Conservation (phyloP, 1,284 basidiomycete species). For the Schizopora paradoxa region DNA sequence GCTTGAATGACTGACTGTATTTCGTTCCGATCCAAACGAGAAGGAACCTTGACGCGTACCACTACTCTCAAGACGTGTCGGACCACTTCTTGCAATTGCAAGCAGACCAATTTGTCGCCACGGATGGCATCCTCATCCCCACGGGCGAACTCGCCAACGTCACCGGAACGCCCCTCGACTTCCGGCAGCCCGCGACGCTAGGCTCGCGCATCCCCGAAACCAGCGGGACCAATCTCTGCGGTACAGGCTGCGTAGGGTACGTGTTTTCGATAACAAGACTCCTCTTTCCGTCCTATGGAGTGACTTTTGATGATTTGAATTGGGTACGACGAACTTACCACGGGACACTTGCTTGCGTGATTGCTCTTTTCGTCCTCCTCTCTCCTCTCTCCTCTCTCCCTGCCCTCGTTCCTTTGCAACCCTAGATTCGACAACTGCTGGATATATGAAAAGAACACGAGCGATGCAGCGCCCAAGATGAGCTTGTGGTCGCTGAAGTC, state of each 20-base stretch:
- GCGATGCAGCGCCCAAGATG: conserved; percentile 36
- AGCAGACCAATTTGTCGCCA: conserved; percentile 36
- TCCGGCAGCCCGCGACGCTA: conserved; percentile 38
- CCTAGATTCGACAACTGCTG: conserved; percentile 44
- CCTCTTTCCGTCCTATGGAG: too few relatives aligned
- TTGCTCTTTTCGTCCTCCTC: too few relatives aligned
- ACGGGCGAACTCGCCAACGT: conserved; percentile 37
- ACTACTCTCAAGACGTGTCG: conserved; percentile 41
- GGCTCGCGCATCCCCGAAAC: conserved; percentile 35
- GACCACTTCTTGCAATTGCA: conserved; percentile 37
- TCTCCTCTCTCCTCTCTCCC: too few relatives aligned
- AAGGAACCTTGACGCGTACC: conserved; percentile 54
- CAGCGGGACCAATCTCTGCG: conserved; percentile 19
- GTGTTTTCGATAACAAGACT: too few relatives aligned
- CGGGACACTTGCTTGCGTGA: conserved; percentile 39
- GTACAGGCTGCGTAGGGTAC: conserved; percentile 10
- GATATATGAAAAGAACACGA: conserved; percentile 37
- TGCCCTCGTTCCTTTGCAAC: too few relatives aligned
- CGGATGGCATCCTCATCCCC: conserved; percentile 40
- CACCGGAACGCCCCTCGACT: conserved; percentile 38
- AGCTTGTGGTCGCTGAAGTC: conserved; percentile 4
- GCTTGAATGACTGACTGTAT: neutral
- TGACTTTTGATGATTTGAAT: neutral
- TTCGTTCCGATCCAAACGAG: neutral
- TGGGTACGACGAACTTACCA: neutral